Evolutionary conservation across 2,329 filamentous ascomycete species (phyloP).

Genomic region (Akanthomyces muscarius): DNA sequence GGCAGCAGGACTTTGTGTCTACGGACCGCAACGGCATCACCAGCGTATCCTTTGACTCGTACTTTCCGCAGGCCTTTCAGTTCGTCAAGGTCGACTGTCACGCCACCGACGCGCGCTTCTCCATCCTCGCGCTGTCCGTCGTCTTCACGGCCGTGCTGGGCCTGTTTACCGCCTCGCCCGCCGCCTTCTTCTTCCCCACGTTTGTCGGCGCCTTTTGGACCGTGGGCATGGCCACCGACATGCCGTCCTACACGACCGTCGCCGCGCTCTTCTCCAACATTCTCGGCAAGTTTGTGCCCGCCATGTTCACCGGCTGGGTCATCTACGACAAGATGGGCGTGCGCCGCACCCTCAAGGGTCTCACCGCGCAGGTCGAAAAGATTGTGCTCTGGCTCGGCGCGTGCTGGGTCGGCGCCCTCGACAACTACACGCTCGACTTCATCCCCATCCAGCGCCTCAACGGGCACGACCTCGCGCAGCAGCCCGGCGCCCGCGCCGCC

Average conservation of each 20-base stretch:
- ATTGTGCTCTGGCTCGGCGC: slow-evolving; percentile 84
- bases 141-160: slow-evolving; percentile 74
- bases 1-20: slow-evolving; percentile 58
- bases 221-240: slow-evolving; percentile 84
- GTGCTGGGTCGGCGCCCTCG: slow-evolving; percentile 85
- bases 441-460: slow-evolving; percentile 94
- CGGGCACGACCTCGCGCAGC: slow-evolving; percentile 78
- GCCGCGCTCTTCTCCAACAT: slow-evolving; percentile 72
- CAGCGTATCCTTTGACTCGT: slow-evolving; percentile 77
- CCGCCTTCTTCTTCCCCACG: slow-evolving; percentile 77
- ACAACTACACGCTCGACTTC: slow-evolving; percentile 92
- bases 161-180: slow-evolving; percentile 73
- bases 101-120: slow-evolving; percentile 78
- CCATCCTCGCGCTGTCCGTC: slow-evolving; percentile 74
- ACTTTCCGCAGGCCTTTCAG: slow-evolving; percentile 82
- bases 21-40: slow-evolving; percentile 69
- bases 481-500: slow-evolving; percentile 83
- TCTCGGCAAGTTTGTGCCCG: slow-evolving; percentile 78
- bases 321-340: slow-evolving; percentile 82
- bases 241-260: slow-evolving; percentile 65
- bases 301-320: slow-evolving; percentile 81
- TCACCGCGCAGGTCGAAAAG: slow-evolving; percentile 85
- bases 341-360: slow-evolving; percentile 62
- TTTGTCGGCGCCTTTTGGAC: slow-evolving; percentile 86
- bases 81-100: slow-evolving; percentile 67